Evolutionary conservation across 257 asterid genomes (phyloP).

Genomic region (Forsythia suspensa): DNA sequence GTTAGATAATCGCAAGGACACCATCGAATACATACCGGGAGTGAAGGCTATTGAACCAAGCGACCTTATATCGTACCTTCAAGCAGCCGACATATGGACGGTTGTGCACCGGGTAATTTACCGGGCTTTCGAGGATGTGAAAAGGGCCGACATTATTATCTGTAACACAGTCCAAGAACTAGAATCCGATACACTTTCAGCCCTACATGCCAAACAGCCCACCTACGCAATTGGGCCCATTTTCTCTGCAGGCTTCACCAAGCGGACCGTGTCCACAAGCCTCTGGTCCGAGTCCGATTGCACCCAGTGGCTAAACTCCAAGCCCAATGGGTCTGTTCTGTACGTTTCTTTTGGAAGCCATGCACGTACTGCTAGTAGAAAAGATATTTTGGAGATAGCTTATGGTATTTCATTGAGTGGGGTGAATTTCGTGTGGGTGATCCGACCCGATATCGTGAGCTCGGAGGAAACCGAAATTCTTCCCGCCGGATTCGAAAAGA

Average conservation of each 20-base stretch:
- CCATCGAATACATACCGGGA: constrained; percentile 68
- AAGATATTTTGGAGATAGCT: constrained; percentile 65
- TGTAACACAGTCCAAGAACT: constrained; percentile 75
- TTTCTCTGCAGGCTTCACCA: constrained; percentile 50
- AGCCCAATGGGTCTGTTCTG: constrained; percentile 56
- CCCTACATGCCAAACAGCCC: constrained; percentile 47
- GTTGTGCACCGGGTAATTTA: constrained; percentile 63
- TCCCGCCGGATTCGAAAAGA: constrained; percentile 40
- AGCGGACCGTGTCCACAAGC: constrained; percentile 49
- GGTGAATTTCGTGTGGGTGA: constrained; percentile 63
- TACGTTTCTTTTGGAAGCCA: constrained; percentile 81
- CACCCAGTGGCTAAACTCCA: constrained; percentile 59
- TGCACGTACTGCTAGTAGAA: constrained; percentile 55
- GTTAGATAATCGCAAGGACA: constrained; percentile 50
- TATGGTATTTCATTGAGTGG: constrained; percentile 53
- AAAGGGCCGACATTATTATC: constrained; percentile 55
- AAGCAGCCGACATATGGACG: constrained; percentile 44
- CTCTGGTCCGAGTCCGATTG: constrained; percentile 75
- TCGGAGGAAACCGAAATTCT: constrained; percentile 42
- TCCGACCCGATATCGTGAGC: constrained; percentile 66
- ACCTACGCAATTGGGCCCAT: constrained; percentile 65
- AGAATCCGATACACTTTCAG: constrained; percentile 50
- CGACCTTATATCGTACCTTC: constrained; percentile 68
- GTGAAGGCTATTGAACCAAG: constrained; percentile 56
- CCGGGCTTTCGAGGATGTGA: constrained; percentile 60